Conservation (phyloP, 805 yeast species). For the Metschnikowia arizonensis region DNA sequence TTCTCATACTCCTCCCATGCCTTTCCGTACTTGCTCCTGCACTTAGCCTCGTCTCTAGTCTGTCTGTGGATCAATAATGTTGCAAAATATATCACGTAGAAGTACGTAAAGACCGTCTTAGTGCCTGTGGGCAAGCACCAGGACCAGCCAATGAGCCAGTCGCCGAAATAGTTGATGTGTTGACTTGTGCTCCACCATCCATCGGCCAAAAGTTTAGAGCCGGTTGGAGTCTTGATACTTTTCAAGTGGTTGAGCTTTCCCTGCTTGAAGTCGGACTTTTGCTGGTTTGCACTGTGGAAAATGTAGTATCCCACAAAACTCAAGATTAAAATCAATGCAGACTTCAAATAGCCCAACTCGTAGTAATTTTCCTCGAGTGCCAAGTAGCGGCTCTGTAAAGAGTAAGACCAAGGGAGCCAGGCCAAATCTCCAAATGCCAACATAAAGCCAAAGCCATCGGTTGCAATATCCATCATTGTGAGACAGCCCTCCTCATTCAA, state of each 20-base stretch:
- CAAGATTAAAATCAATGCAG: conserved; percentile 41
- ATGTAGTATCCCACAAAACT: conserved; percentile 69
- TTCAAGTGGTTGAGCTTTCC: conserved; percentile 69
- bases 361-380: conserved; percentile 53
- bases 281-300: conserved; percentile 79
- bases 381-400: conserved; percentile 79
- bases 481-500: conserved; percentile 84
- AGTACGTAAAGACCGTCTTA: conserved; percentile 78
- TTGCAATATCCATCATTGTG: conserved; percentile 92
- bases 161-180: conserved; percentile 94
- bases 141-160: conserved; percentile 85
- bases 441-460: conserved; percentile 98
- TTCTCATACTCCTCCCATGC: conserved; percentile 81
- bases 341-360: conserved; percentile 44
- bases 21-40: conserved; percentile 78
- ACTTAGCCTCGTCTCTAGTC: conserved; percentile 85
- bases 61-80: conserved; percentile 83
- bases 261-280: conserved; percentile 77
- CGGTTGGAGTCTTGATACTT: conserved; percentile 63
- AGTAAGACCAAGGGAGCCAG: conserved; percentile 87
- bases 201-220: conserved; percentile 74
- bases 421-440: conserved; percentile 90
- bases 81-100: conserved; percentile 80
- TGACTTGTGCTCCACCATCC: conserved; percentile 97
- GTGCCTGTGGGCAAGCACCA: conserved; percentile 93